Evolutionary conservation across 2,329 filamentous ascomycete genomes (phyloP), one percentile per base, ranked within the genome.

Genomic region (Lasiodiplodia sp.): DNA sequence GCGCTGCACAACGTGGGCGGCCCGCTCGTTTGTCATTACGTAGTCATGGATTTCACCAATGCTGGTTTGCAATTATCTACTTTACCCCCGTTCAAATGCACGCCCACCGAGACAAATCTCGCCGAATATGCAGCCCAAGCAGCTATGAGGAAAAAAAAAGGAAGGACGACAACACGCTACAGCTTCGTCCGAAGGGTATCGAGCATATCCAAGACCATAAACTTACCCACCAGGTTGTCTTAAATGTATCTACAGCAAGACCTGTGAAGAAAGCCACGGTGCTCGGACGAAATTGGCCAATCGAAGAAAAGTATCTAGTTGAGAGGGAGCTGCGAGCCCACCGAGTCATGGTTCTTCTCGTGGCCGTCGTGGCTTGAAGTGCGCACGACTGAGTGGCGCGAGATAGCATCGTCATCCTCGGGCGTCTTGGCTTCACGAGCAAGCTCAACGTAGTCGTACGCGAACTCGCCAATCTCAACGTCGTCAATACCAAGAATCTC

Each of bases 371-470:
- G 70, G 64, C 51, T 57, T 21, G 25, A 28, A 6, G 34, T 52
- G 31, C 66, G 53, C 23, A 67, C 58, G 10, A 62, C 23, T 21
- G 56, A 63, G 49, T 69, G 68, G 5, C 28, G 64, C 16, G 68
- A 69, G 10, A 47, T 18, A 7, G 51, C 73, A 64, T 77, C 78
- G 23, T 72, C 76, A 55, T 83, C 82, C 67, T 86, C 79, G 10
- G 74, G 70, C 49, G 74, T 67, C 69, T 76, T 82, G 58, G 94
- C 88, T 73, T 94, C 91, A 71, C 92, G 85, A 23, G 88, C 91
- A 72, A 96, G 84, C 84, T 96, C 93, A 72, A 97, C 92, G 74
- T 96, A 97, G 80, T 97, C 94, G 79, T 97, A 97, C 83, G 93
- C 94, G 78, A 96, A 97, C 82, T 97, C 94, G 78, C 94, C 94